Base-by-base conservation (phyloP, 352 stramenopile genomes). In the Phytophthora fragariaefolia region DNA sequence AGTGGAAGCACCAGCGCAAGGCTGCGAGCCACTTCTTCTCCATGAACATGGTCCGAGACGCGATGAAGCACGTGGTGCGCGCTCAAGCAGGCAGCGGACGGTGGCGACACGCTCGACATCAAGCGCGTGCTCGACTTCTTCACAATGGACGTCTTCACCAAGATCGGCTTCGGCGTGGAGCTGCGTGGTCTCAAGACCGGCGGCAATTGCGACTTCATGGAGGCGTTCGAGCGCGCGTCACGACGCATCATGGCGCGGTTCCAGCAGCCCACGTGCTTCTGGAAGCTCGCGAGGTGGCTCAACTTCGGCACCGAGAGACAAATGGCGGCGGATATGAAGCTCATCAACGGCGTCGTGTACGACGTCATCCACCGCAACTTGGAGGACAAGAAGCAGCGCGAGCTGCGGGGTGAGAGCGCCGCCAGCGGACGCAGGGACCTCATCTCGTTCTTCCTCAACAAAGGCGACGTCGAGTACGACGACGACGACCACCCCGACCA, bases 21-120 rank as follows among this genome's bases (percentile, higher is more conserved):
- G 87, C 72, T 0, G 85, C 89, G 48, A 97, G 83, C 47, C 87
- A 96, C 45, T 85, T 98, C 22, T 96, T 96, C 45, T 92, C 82
- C 7, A 80, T 69, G 38, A 66, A 66, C 3, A 23, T 70, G 6
- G 27, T 89, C 5, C 57, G 74, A 17, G 69, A 81, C 13, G 76
- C 68, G 20, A 85, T 87, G 78, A 74, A 84, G 32, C 50, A 67
- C 22, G 71, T 76, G 15, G 76, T 92, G 26, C 58, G 69, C 7
- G 74, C 89, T 4, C 66, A 83, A 58, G 0, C 20, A 46, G 0
- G 56, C 52, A 15, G 47, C 61, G 6, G 60, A 53, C 1, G 52
- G n/a, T 1, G 54, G 66, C 2, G 51, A 62, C 8, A 59, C 57
- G 3, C 27, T 90, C 22, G 72, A 74, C 38, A 55, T 92, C 30